Conservation (phyloP, 345 rosid species). For the Rhodamnia rubescens region DNA sequence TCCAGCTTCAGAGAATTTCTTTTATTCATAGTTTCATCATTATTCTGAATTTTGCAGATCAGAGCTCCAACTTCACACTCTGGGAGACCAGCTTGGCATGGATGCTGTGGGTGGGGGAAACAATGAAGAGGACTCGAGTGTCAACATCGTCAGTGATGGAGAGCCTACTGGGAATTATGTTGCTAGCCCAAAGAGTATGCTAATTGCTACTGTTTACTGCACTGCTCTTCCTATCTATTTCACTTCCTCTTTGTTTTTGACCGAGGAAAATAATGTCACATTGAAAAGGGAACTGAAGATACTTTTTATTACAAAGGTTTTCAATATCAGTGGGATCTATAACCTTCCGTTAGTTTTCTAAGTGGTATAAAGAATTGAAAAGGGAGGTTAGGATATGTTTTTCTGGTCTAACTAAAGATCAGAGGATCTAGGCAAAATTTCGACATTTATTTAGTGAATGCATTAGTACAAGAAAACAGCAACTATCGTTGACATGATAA, state of each 20-base stretch:
- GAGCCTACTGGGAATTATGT: slow-evolving; percentile 32
- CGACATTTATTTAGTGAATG: background rate
- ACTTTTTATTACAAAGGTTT: background rate
- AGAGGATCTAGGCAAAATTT: background rate
- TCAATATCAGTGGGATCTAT: background rate
- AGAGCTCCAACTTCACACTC: slow-evolving; percentile 54
- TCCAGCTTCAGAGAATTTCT: background rate
- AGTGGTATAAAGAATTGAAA: background rate
- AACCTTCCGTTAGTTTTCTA: background rate
- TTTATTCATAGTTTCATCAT: background rate
- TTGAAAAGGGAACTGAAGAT: background rate
- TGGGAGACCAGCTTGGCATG: slow-evolving; percentile 60
- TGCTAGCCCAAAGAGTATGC: slow-evolving; percentile 20
- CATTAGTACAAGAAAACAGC: background rate
- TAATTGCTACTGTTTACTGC: background rate
- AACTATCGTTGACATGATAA: background rate
- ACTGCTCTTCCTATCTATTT: background rate
- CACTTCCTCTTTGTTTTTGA: background rate
- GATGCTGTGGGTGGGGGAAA: slow-evolving; percentile 30
- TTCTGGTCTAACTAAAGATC: background rate
- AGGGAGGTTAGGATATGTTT: background rate
- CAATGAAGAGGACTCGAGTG: slow-evolving; percentile 51
- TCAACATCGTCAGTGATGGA: slow-evolving; percentile 52
- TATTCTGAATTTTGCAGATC: slow-evolving; percentile 38
- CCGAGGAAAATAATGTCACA: background rate